Percentiles rank a stretch among this genome's conserved stretches.
Conservation (phyloP, 1,139 yeast genomes). For the Yamadazyma trypodendri region DNA sequence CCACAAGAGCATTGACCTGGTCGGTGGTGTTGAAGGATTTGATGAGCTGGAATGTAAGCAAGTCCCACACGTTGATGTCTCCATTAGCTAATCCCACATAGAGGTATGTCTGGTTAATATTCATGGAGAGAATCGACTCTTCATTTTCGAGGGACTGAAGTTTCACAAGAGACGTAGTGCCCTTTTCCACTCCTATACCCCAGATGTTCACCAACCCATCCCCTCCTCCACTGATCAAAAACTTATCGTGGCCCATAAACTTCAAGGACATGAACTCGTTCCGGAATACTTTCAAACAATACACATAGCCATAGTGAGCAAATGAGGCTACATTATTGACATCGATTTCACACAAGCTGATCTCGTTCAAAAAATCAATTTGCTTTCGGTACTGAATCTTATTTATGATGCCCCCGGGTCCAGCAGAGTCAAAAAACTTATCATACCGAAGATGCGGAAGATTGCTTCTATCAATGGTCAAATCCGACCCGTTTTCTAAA, state of each 20-base stretch:
- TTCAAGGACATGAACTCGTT: constrained; percentile 22
- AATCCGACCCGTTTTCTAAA: constrained; percentile 6
- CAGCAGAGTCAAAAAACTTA: constrained; percentile 85
- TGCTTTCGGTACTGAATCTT: constrained; percentile 26
- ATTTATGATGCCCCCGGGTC: constrained; percentile 68
- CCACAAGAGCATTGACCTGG: constrained; percentile 14
- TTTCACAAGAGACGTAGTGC: constrained; percentile 13
- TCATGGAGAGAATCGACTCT: constrained; percentile 68
- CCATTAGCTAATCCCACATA: constrained; percentile 82
- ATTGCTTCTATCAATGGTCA: constrained; percentile 19
- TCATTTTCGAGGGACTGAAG: constrained; percentile 57
- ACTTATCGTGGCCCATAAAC: constrained; percentile 18
- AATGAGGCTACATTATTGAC: constrained; percentile 64
- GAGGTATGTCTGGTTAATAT: constrained; percentile 59
- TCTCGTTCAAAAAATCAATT: constrained; percentile 12
- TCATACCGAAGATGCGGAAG: constrained; percentile 83
- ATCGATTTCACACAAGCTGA: constrained; percentile 62
- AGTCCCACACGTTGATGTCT: constrained; percentile 76
- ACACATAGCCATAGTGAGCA: constrained; percentile 91
- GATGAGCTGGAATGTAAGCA: constrained; percentile 72
- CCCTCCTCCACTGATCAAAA: constrained; percentile 69
- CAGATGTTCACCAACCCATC: constrained; percentile 84
- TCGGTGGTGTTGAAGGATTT: constrained; percentile 45
- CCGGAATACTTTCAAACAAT: constrained; percentile 53
- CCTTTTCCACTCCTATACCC: constrained; percentile 32